Evolutionary conservation across 441 rosid species (phyloP), one percentile per base, ranked within the genome.

Genomic region (Eruca vesicaria): DNA sequence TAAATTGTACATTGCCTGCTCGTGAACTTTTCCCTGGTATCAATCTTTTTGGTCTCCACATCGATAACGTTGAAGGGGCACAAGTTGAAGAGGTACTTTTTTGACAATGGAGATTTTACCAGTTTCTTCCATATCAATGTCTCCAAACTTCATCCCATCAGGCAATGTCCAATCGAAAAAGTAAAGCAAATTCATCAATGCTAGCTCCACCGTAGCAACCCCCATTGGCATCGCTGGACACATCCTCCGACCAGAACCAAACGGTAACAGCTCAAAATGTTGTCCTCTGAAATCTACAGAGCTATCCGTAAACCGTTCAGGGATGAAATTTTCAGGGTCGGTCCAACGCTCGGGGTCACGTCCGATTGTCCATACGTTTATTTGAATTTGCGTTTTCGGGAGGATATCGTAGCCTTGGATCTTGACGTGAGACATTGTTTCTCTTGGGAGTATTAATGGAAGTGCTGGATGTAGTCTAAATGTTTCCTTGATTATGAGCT

Each of bases 401-500:
- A 55, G 9, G 26, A 90, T 36, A 9, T 83, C 82, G 16, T 84
- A 77, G 29, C 81, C 80, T 38, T 72, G 69, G 23, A 88, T 75
- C 62, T 76, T 73, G 15, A n/a, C n/a, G n/a, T n/a, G n/a, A n/a
- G n/a, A n/a, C n/a, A n/a, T n/a, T n/a, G n/a, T n/a, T n/a, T n/a
- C n/a, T n/a, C n/a, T n/a, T n/a, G n/a, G n/a, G n/a, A n/a, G n/a
- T n/a, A n/a, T n/a, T n/a, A n/a, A n/a, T 2, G 86, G 88, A 5
- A 77, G 79, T 29, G 93, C 82, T 72, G 88, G 89, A 48, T 86
- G 89, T 72, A 84, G 59, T 75, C 90, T 81, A 3, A 81, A 50
- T 32, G 83, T 85, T 73, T 88, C 90, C 73, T 88, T 88, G 32
- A 85, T 56, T 19, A 85, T 55, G 80, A 82, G 71, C 16, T 80